These are phyloP conservation scores for Magnolia officinalis DNA, from an alignment of 164 flowering plant species.

Conservation along the genomic window DNA sequence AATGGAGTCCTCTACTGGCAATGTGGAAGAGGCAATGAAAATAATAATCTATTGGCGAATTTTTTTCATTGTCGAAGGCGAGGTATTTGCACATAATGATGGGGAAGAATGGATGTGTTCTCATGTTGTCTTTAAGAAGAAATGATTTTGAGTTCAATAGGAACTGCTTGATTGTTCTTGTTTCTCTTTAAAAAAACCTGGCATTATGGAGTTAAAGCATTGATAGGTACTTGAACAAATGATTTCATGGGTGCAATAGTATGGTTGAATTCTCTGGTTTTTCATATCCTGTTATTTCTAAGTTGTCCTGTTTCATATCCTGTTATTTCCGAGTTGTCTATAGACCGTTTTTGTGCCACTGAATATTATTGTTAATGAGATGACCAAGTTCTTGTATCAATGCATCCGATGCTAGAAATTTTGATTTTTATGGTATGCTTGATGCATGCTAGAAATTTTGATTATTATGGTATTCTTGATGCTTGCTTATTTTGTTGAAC, in stretches of 20 bases:
- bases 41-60: slow-evolving; percentile 17
- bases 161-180: background rate
- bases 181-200: background rate
- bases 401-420: no score
- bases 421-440: no score
- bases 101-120: slow-evolving; percentile 21
- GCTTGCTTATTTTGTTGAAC: no score
- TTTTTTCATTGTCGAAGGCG: slow-evolving; percentile 2
- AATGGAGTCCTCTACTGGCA: background rate
- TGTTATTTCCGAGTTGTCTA: no score
- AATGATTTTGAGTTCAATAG: background rate
- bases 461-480: no score
- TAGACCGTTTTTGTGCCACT: no score
- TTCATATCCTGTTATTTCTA: background rate
- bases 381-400: no score
- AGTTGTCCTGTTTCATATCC: background rate
- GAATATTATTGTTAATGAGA: no score
- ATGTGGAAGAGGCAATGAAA: slow-evolving; percentile 11
- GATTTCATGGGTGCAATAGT: background rate
- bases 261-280: background rate
- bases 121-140: slow-evolving; percentile 19
- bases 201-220: background rate
- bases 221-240: background rate
- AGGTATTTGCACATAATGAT: slow-evolving; percentile 10
- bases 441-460: no score